A percentile compares a stretch with the other conserved stretches of the same genome.
phyloP scores from a whole-genome alignment of 371 early-diverging fungal species.

The Mucor sp. region DNA sequence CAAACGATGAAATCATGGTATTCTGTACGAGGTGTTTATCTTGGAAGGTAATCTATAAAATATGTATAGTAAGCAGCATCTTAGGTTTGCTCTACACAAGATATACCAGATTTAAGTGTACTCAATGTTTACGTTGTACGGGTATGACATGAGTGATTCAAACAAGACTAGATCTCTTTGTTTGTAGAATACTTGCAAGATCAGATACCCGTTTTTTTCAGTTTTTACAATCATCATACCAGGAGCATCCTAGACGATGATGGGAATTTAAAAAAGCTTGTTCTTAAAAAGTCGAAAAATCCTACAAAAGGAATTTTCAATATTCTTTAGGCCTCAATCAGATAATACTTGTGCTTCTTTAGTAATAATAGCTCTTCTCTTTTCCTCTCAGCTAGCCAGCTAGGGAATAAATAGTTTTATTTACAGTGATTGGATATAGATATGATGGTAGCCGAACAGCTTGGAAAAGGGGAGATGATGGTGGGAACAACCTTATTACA shows the following conservation, averaged over 20 bases:
- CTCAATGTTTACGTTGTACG: neutral
- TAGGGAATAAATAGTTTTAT: neutral
- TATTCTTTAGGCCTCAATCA: neutral
- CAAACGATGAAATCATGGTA: neutral
- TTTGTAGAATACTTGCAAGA: neutral
- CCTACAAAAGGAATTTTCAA: slow-evolving; percentile 1
- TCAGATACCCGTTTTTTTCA: neutral
- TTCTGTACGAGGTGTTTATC: neutral
- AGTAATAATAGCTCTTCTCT: neutral
- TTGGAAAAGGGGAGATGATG: neutral
- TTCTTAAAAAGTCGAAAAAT: slow-evolving; percentile 3
- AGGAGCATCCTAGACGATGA: neutral
- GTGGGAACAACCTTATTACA: slow-evolving; percentile 1
- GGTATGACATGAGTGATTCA: neutral
- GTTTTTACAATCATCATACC: neutral
- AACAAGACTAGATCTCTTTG: neutral
- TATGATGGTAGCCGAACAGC: neutral
- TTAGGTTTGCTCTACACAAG: neutral
- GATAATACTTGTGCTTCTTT: neutral
- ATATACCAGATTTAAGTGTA: neutral
- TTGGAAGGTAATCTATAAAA: neutral
- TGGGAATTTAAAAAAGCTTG: neutral
- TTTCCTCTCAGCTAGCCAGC: neutral
- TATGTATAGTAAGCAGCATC: no score
- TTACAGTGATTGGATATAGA: neutral